Base-by-base conservation (phyloP, 179 eudicot species). In the Beta corolliflora region DNA sequence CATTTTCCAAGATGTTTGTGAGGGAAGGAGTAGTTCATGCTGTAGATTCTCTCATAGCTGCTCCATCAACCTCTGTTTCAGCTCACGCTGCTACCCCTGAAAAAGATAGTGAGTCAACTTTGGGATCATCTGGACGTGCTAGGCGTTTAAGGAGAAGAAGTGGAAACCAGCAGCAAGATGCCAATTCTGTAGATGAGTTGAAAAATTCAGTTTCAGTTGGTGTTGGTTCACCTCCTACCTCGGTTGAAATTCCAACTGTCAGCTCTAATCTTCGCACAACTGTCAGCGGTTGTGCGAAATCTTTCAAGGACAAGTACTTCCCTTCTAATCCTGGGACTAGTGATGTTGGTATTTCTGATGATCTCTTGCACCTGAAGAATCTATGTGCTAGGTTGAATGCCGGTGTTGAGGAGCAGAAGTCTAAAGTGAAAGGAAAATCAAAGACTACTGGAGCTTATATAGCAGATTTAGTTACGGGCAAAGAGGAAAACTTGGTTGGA, bases 11-110 rank as follows among this genome's bases (percentile, higher is more conserved):
- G 92, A 85, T 97, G 97, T 97, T 95, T 87, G 93, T 93, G 54
- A 92, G 98, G 83, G 99, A 97, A 89, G 99, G 99, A 50, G 95
- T 97, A 56, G 97, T 95, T 53, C 98, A 97, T 87, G 99, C 99
- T 50, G 90, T 97, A n/a, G 99, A 97, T 81, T 83, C 93, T 10
- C 90, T 97, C 79, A 89, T 94, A 67, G 83, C 87, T 31, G 86
- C 88, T 72, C 73, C 93, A 56, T 79, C 88, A 66, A 84, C 74
- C 83, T 48, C 89, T 54, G 71, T 56, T 86, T 84, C 91, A 63
- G 81, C 86, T 65, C 92, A 86, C 77, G 82, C 89, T 65, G 86
- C 90, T 58, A 78, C 83, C 18, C 56, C 82, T 55, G 98, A 92
- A 76, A 94, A 93, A 88, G 97, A 91, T 78, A 85, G 79, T 85